Percentiles rank a stretch among this genome's conserved stretches.
phyloP scores from a whole-genome alignment of 2,329 filamentous ascomycete genomes.

The Boeremia lycopersici region DNA sequence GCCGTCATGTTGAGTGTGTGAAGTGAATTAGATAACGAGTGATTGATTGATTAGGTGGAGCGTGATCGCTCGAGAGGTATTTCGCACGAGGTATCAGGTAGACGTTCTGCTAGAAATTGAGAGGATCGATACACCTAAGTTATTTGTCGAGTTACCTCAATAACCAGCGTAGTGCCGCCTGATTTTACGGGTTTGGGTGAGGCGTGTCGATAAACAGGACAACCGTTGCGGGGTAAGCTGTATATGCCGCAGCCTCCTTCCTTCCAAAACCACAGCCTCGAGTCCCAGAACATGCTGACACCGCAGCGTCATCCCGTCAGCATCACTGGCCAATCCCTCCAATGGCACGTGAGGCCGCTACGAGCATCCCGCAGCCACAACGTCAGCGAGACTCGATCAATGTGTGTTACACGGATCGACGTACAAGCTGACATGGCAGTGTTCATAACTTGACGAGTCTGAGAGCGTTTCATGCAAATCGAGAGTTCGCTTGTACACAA shows the following conservation, averaged over 20 bases:
- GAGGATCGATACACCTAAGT: background rate
- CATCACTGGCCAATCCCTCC: background rate
- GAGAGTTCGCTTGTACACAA: background rate
- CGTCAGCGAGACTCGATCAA: background rate
- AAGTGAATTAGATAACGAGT: background rate
- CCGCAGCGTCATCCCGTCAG: background rate
- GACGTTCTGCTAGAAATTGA: background rate
- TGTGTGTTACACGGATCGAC: background rate
- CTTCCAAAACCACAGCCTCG: background rate
- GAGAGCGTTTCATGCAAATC: background rate
- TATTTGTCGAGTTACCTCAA: background rate
- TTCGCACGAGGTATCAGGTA: background rate
- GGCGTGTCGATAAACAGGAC: background rate
- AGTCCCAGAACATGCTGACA: background rate
- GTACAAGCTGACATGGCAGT: slow-evolving; percentile 2
- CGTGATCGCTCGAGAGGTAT: background rate
- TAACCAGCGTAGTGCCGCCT: slow-evolving; percentile 1
- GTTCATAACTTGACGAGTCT: background rate
- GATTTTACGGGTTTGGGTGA: background rate
- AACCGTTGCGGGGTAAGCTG: slow-evolving; percentile 12
- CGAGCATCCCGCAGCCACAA: background rate
- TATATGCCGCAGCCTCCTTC: background rate
- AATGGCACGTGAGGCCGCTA: background rate
- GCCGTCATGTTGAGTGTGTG: background rate
- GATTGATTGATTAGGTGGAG: background rate